Conservation (phyloP, 306 rosid species). For the Dalbergia oliveri region DNA sequence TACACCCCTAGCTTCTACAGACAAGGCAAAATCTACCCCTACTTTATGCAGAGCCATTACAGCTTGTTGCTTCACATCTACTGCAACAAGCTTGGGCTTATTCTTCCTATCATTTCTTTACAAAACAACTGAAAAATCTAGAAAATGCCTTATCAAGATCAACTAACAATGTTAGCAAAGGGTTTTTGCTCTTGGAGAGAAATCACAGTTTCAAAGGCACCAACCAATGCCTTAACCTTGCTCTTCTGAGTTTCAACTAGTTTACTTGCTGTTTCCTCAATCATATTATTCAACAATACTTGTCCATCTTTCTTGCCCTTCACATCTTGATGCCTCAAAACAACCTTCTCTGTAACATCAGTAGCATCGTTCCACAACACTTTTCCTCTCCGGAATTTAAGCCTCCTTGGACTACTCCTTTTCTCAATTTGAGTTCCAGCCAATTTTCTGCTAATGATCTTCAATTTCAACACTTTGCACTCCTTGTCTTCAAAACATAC, state of each 20-base stretch:
- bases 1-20: conserved; percentile 32
- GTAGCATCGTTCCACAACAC: conserved; percentile 55
- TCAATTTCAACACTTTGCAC: conserved; percentile 43
- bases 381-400: conserved; percentile 60
- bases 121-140: conserved; percentile 34
- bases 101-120: conserved; percentile 39
- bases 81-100: conserved; percentile 50
- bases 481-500: conserved; percentile 53
- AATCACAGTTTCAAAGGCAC: conserved; percentile 88
- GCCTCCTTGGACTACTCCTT: conserved; percentile 53
- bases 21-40: conserved; percentile 46
- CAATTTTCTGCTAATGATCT: conserved; percentile 58
- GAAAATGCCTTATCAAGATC: conserved; percentile 43
- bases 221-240: conserved; percentile 92
- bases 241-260: conserved; percentile 68
- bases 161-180: conserved; percentile 46
- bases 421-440: conserved; percentile 54
- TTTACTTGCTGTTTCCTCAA: conserved; percentile 86
- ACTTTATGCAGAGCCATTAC: conserved; percentile 37
- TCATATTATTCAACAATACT: conserved; percentile 70
- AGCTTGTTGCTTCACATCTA: conserved; percentile 50
- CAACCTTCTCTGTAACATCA: conserved; percentile 60
- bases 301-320: conserved; percentile 69
- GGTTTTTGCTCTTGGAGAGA: conserved; percentile 75
- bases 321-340: conserved; percentile 77